These are phyloP conservation scores for Starmera pachycereana DNA, from an alignment of 805 yeast species.

Conservation along the genomic window DNA sequence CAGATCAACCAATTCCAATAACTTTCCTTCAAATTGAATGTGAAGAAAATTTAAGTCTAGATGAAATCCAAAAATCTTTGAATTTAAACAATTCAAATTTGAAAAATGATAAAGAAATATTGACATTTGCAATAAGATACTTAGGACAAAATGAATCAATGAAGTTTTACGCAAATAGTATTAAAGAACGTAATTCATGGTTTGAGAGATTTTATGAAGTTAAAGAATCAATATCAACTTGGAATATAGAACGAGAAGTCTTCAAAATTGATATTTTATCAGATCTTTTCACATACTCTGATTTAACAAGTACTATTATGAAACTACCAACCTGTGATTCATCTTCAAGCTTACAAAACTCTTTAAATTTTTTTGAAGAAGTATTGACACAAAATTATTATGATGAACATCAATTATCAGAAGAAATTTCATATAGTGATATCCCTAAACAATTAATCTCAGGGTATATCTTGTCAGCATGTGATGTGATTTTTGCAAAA, in stretches of 20 bases:
- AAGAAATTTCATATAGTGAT: too few relatives aligned
- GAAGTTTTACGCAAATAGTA: slow-evolving; percentile 37
- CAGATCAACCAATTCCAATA: slow-evolving; percentile 52
- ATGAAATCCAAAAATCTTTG: slow-evolving; percentile 21
- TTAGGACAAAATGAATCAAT: slow-evolving; percentile 47
- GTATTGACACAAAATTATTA: slow-evolving; percentile 11
- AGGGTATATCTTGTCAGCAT: slow-evolving; percentile 29
- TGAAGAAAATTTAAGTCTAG: too few relatives aligned
- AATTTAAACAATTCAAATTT: not conserved
- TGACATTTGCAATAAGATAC: slow-evolving; percentile 41
- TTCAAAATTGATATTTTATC: slow-evolving; percentile 42
- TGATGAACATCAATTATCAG: slow-evolving; percentile 9
- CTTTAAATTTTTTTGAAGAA: slow-evolving; percentile 23
- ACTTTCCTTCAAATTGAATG: slow-evolving; percentile 44
- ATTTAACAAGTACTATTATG: slow-evolving; percentile 43
- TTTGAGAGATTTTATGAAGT: slow-evolving; percentile 38
- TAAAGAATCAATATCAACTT: slow-evolving; percentile 27
- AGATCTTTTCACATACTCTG: slow-evolving; percentile 51
- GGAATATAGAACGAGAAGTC: slow-evolving; percentile 36
- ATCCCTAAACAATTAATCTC: too few relatives aligned
- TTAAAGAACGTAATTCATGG: slow-evolving; percentile 51
- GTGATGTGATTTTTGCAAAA: slow-evolving; percentile 34
- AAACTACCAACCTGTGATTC: slow-evolving; percentile 41
- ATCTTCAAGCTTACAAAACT: slow-evolving; percentile 40
- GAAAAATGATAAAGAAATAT: slow-evolving; percentile 8